Percentiles rank a stretch among this genome's conserved stretches.
phyloP scores from a whole-genome alignment of 1,284 basidiomycete genomes.

The Abortiporus biennis region DNA sequence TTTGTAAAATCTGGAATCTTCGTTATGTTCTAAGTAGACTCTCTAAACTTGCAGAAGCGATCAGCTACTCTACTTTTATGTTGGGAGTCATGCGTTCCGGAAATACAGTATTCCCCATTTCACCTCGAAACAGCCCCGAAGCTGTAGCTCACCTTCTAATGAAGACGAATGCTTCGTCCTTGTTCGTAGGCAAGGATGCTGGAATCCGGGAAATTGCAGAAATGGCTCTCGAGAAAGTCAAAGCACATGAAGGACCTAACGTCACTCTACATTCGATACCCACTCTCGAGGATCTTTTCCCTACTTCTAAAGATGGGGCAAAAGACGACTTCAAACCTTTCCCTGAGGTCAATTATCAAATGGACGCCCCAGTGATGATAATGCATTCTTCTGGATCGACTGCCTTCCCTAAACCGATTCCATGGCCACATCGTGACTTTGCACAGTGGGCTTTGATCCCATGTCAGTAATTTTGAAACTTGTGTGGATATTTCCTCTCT shows the following conservation, averaged over 20 bases:
- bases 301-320: background rate
- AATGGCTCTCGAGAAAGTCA: slow-evolving; percentile 7
- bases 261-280: slow-evolving; percentile 11
- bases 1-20: no score
- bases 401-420: slow-evolving; percentile 18
- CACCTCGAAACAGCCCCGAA: slow-evolving; percentile 14
- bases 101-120: slow-evolving; percentile 19
- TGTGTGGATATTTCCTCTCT: background rate
- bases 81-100: slow-evolving; percentile 26
- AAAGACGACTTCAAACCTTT: slow-evolving; percentile 11
- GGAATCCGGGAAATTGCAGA: slow-evolving; percentile 14
- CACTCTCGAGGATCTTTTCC: slow-evolving; percentile 13
- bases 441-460: slow-evolving; percentile 6
- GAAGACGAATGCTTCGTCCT: slow-evolving; percentile 10
- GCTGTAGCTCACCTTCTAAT: slow-evolving; percentile 17
- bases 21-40: no score
- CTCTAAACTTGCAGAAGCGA: no score
- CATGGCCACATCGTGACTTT: slow-evolving; percentile 13
- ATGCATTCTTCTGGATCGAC: slow-evolving; percentile 20
- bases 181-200: slow-evolving; percentile 24
- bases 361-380: slow-evolving; percentile 8
- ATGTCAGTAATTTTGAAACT: slow-evolving; percentile 10
- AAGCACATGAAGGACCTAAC: background rate
- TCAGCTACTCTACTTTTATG: slow-evolving; percentile 23
- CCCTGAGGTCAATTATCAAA: slow-evolving; percentile 7